Percentiles rank a stretch among this genome's conserved stretches.
phyloP scores from a whole-genome alignment of 352 stramenopile genomes.

The Saprolegnia diclina region DNA sequence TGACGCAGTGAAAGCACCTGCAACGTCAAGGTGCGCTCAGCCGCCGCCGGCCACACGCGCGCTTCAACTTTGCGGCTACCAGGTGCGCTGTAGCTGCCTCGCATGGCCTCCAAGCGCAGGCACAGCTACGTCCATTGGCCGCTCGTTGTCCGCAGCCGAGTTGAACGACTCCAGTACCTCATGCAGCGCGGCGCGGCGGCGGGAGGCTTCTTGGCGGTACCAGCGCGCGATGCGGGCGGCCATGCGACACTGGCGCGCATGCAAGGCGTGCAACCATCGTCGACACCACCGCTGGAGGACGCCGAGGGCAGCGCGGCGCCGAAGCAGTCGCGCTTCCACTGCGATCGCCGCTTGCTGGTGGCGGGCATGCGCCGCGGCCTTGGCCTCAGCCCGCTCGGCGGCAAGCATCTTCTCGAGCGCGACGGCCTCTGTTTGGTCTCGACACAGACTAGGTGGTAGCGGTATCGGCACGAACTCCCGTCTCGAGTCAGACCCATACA shows the following conservation, averaged over 20 bases:
- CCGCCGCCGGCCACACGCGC: too few species aligned
- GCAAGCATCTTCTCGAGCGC: slow-evolving; percentile 14
- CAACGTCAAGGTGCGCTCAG: neutral
- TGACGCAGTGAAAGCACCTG: slow-evolving; percentile 7
- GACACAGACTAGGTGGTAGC: neutral
- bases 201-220: neutral
- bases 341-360: slow-evolving; percentile 10
- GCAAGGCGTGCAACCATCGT: neutral
- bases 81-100: neutral
- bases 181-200: neutral
- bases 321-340: neutral
- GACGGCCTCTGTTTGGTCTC: neutral
- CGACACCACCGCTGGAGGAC: neutral
- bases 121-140: neutral
- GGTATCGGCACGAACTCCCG: neutral
- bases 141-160: too few species aligned
- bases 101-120: neutral
- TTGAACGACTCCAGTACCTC: too few species aligned
- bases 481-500: neutral
- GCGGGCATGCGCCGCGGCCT: neutral
- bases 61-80: neutral
- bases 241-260: neutral
- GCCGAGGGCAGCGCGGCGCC: neutral
- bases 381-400: neutral
- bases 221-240: neutral